Percentiles rank a stretch among this genome's conserved stretches.
Evolutionary conservation across 2,329 filamentous ascomycete genomes (phyloP).

Genomic region (Salinomyces thailandicus): DNA sequence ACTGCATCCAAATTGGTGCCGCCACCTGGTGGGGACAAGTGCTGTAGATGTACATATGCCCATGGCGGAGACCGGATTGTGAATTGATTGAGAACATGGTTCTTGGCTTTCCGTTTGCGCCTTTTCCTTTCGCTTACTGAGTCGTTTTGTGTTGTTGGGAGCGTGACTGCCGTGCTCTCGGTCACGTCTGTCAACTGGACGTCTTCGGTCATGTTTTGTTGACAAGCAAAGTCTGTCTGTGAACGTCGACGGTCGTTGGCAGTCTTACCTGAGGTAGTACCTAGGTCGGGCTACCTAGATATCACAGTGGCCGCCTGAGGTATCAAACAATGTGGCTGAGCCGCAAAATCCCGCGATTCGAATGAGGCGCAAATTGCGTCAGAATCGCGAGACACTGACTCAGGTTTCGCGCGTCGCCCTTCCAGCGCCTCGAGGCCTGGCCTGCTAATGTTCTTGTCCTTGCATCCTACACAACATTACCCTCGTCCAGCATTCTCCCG

Average conservation of each 20-base stretch:
- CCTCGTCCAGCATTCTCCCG: background rate
- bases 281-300: too few species aligned
- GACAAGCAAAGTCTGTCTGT: too few species aligned
- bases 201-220: conserved; percentile 4
- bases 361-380: too few species aligned
- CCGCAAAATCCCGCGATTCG: too few species aligned
- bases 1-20: conserved; percentile 45
- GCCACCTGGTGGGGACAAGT: conserved; percentile 14
- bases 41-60: conserved; percentile 34
- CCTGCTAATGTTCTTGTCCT: too few species aligned
- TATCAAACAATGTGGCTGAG: too few species aligned
- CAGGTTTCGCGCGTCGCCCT: too few species aligned
- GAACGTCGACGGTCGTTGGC: too few species aligned
- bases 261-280: too few species aligned
- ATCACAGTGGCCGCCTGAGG: too few species aligned
- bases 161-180: conserved; percentile 3
- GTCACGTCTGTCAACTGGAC: conserved; percentile 7
- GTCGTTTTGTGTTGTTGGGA: conserved; percentile 2
- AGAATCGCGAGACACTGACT: too few species aligned
- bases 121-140: conserved; percentile 7
- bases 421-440: too few species aligned
- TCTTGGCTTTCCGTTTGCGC: conserved; percentile 9
- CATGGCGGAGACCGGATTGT: conserved; percentile 31
- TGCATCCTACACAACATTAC: background rate
- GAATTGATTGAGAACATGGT: conserved; percentile 21